These are phyloP conservation scores for Alternaria gaisen DNA, from an alignment of 2,329 filamentous ascomycete species.

Conservation along the genomic window DNA sequence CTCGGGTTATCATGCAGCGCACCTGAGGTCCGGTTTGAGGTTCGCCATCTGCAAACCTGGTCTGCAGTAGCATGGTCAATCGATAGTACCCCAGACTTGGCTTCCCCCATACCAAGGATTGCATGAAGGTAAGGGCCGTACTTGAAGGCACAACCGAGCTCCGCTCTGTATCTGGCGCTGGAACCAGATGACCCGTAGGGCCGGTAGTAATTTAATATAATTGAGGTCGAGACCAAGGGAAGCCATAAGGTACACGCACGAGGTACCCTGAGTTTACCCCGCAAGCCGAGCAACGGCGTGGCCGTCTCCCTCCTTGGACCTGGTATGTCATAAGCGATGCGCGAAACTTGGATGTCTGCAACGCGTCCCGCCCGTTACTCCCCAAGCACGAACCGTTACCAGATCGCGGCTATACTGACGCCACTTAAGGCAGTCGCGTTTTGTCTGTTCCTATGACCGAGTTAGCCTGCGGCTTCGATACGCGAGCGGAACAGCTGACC, in stretches of 20 bases:
- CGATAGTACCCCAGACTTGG: slow-evolving; percentile 10
- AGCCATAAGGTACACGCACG: background rate
- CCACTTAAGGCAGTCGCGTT: background rate
- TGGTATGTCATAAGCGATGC: slow-evolving; percentile 9
- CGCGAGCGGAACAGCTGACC: slow-evolving; percentile 13
- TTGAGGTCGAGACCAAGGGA: slow-evolving; percentile 3
- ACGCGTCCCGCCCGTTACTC: slow-evolving; percentile 1
- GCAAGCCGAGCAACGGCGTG: slow-evolving; percentile 6
- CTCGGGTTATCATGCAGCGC: slow-evolving; percentile 4
- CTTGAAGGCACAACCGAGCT: background rate
- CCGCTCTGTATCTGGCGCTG: background rate
- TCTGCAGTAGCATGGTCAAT: slow-evolving; percentile 8
- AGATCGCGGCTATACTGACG: slow-evolving; percentile 5
- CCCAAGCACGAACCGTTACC: slow-evolving; percentile 1
- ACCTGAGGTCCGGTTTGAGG: background rate
- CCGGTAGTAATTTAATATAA: slow-evolving; percentile 7
- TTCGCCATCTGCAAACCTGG: background rate
- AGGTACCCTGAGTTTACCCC: slow-evolving; percentile 9
- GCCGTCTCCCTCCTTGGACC: slow-evolving; percentile 5
- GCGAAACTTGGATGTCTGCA: slow-evolving; percentile 7
- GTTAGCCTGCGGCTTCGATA: slow-evolving; percentile 3
- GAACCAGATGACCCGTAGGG: slow-evolving; percentile 5
- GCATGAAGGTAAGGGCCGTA: background rate
- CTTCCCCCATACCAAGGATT: slow-evolving; percentile 2
- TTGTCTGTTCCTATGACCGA: background rate